Evolutionary conservation across 1,139 yeast genomes (phyloP).

Genomic region (Yamadazyma songkhlaensis): DNA sequence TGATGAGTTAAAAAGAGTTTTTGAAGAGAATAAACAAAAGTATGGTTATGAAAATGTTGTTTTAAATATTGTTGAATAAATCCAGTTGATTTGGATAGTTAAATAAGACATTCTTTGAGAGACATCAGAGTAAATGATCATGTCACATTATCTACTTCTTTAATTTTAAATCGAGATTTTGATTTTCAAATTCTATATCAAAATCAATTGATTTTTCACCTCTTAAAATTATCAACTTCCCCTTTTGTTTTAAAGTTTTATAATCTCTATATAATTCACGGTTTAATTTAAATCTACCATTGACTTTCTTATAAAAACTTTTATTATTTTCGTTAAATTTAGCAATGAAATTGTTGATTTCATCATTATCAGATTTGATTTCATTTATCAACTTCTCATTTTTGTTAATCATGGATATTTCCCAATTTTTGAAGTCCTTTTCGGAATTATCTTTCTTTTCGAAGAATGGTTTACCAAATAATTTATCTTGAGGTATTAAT

Average conservation of each 20-base stretch:
- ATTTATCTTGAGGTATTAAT: constrained; percentile 32
- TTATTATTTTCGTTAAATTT: constrained; percentile 14
- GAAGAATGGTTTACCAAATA: constrained; percentile 39
- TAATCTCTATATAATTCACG: constrained; percentile 27
- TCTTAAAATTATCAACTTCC: constrained; percentile 11
- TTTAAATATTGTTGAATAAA: constrained; percentile 46
- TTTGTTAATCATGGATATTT: constrained; percentile 18
- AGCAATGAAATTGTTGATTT: constrained; percentile 13
- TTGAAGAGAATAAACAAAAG: constrained; percentile 63
- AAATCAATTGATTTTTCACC: constrained; percentile 9
- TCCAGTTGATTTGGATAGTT: not conserved
- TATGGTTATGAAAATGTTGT: constrained; percentile 53
- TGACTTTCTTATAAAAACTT: constrained; percentile 16
- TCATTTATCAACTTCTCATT: constrained; percentile 11
- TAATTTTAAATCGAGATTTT: constrained; percentile 9
- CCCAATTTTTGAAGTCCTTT: constrained; percentile 34
- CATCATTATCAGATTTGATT: constrained; percentile 12
- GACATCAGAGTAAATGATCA: not conserved
- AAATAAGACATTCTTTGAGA: not conserved
- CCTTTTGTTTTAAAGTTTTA: constrained; percentile 19
- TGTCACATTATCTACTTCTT: constrained; percentile 5
- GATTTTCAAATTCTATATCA: constrained; percentile 14
- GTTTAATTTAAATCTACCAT: constrained; percentile 31
- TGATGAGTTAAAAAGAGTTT: constrained; percentile 62
- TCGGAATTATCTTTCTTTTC: constrained; percentile 23